These are phyloP conservation scores for Atkinsonella hypoxylon DNA, from an alignment of 2,329 filamentous ascomycete species.

Conservation along the genomic window DNA sequence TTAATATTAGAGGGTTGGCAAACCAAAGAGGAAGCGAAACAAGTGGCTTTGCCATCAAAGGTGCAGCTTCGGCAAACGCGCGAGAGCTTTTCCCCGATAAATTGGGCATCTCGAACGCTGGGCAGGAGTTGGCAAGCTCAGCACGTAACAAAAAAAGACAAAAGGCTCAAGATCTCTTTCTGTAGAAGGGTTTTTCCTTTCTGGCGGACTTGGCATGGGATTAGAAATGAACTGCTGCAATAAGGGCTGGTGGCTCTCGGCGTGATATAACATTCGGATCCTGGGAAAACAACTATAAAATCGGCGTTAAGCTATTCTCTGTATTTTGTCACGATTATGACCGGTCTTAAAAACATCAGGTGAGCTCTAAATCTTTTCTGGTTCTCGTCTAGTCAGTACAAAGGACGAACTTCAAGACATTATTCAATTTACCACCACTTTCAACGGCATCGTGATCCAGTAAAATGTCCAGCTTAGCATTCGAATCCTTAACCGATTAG, in stretches of 20 bases:
- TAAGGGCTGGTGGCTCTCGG: too few relatives aligned
- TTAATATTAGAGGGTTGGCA: slow-evolving; percentile 51
- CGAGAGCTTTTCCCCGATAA: slow-evolving; percentile 61
- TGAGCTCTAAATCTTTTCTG: too few relatives aligned
- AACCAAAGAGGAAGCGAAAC: slow-evolving; percentile 30
- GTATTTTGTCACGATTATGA: too few relatives aligned
- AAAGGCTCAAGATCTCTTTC: slow-evolving; percentile 62
- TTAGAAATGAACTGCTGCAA: not conserved
- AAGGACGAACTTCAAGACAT: too few relatives aligned
- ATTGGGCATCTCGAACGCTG: slow-evolving; percentile 42
- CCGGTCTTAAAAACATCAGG: too few relatives aligned
- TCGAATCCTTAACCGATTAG: slow-evolving; percentile 27
- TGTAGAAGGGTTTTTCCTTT: slow-evolving; percentile 23
- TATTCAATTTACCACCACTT: slow-evolving; percentile 45
- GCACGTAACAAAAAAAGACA: slow-evolving; percentile 41
- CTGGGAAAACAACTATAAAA: too few relatives aligned
- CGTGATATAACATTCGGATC: too few relatives aligned
- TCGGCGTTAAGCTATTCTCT: too few relatives aligned
- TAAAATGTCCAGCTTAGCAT: slow-evolving; percentile 25
- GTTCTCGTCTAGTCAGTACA: too few relatives aligned
- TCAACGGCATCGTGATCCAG: slow-evolving; percentile 34
- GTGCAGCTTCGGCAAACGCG: slow-evolving; percentile 33
- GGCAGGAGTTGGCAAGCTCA: slow-evolving; percentile 58
- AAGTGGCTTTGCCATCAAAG: slow-evolving; percentile 54
- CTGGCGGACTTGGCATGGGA: too few relatives aligned